Evolutionary conservation across 352 stramenopile species (phyloP).

Genomic region (Phytophthora pluvialis): DNA sequence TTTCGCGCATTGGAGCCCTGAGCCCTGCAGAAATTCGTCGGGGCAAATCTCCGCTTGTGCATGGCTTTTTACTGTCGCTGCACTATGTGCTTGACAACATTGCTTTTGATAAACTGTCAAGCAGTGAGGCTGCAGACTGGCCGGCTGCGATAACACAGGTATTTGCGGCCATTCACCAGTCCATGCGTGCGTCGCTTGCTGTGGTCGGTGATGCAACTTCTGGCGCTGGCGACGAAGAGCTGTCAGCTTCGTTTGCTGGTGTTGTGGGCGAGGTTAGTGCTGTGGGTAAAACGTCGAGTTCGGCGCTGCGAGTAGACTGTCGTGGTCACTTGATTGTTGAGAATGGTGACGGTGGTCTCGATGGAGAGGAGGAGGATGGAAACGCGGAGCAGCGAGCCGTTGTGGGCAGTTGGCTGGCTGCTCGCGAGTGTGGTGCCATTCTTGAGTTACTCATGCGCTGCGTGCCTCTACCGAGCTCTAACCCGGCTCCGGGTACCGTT

Average conservation of each 20-base stretch:
- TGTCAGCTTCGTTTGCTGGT: conserved; percentile 67
- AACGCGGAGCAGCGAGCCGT: conserved; percentile 81
- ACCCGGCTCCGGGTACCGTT: conserved; percentile 15
- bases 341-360: conserved; percentile 28
- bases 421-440: conserved; percentile 82
- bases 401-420: conserved; percentile 87
- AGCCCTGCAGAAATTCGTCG: conserved; percentile 35
- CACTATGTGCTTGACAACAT: conserved; percentile 81
- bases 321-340: conserved; percentile 81
- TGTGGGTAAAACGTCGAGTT: conserved; percentile 51
- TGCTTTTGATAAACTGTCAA: conserved; percentile 42
- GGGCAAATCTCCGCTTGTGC: conserved; percentile 73
- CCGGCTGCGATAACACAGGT: conserved; percentile 49
- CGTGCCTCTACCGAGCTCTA: conserved; percentile 49
- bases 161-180: conserved; percentile 59
- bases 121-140: conserved; percentile 46
- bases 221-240: conserved; percentile 61
- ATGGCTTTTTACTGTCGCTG: conserved; percentile 77
- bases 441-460: conserved; percentile 78
- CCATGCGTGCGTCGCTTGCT: conserved; percentile 68
- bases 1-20: conserved; percentile 43
- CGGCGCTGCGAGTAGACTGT: conserved; percentile 79
- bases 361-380: conserved; percentile 51
- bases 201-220: conserved; percentile 82
- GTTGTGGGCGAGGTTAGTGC: conserved; percentile 75